phyloP scores from a whole-genome alignment of 306 rosid genomes.

The Quercus suber region DNA sequence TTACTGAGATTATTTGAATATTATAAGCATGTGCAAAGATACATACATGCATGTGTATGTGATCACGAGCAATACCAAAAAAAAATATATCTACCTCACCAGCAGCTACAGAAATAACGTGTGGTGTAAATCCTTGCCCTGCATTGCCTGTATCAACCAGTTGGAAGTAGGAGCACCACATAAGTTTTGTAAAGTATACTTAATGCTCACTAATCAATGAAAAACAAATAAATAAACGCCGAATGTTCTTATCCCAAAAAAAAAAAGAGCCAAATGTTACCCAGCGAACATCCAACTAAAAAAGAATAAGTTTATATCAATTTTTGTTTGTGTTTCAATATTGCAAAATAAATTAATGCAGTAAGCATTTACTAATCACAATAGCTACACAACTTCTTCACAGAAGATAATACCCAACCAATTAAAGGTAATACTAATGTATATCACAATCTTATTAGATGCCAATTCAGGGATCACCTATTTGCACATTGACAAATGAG shows the following conservation, averaged over 20 bases:
- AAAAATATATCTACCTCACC: slow-evolving; percentile 69
- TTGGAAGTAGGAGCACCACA: slow-evolving; percentile 11
- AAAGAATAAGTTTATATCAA: neutral
- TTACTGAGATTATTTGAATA: neutral
- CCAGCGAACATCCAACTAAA: neutral
- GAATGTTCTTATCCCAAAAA: neutral
- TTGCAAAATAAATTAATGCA: neutral
- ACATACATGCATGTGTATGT: neutral
- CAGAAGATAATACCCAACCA: too few relatives aligned
- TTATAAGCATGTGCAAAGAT: neutral
- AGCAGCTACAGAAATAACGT: slow-evolving; percentile 70
- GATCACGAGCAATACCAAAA: slow-evolving; percentile 12
- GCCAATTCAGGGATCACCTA: neutral
- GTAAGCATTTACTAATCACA: too few relatives aligned
- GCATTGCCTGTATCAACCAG: slow-evolving; percentile 68
- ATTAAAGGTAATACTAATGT: too few relatives aligned
- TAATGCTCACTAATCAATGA: neutral
- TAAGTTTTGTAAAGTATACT: slow-evolving; percentile 15
- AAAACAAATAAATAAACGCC: neutral
- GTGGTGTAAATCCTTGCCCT: slow-evolving; percentile 83
- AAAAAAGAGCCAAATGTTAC: neutral
- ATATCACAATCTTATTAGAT: too few relatives aligned
- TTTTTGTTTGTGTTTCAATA: neutral
- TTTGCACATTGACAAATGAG: neutral
- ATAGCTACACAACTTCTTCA: too few relatives aligned